Evolutionary conservation across 192 early-diverging fungal species (phyloP).

Genomic region (Oehlia diaphana): DNA sequence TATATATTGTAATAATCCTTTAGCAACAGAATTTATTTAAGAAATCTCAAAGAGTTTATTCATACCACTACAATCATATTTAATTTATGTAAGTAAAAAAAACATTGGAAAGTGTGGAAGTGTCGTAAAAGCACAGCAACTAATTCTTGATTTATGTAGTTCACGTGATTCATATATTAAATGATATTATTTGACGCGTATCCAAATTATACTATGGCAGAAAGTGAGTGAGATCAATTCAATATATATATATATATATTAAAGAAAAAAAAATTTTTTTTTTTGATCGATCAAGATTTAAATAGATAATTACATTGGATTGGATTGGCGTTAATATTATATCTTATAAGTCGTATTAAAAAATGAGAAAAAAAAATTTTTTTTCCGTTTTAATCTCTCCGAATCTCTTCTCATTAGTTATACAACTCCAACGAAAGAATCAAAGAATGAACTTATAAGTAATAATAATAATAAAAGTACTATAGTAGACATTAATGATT

Average conservation of each 20-base stretch:
- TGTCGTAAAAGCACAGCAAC: background rate
- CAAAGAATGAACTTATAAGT: background rate
- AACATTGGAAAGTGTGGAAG: too few species aligned
- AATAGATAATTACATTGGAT: background rate
- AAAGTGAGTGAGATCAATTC: background rate
- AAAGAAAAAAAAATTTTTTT: background rate
- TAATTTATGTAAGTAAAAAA: background rate
- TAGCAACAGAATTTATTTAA: background rate
- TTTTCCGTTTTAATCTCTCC: too few species aligned
- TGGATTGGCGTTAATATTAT: background rate
- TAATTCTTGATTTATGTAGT: background rate
- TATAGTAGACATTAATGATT: background rate
- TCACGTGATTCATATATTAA: background rate
- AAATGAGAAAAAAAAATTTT: too few species aligned
- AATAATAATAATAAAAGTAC: background rate
- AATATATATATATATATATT: too few species aligned
- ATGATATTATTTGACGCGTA: background rate
- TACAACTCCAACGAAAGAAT: background rate
- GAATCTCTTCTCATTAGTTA: background rate
- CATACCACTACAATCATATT: background rate
- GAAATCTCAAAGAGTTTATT: background rate
- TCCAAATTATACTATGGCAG: background rate
- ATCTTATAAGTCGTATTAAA: background rate
- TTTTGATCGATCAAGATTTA: background rate
- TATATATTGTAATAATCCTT: background rate